phyloP scores from a whole-genome alignment of 2,329 filamentous ascomycete genomes.

The Aspergillus proliferans region DNA sequence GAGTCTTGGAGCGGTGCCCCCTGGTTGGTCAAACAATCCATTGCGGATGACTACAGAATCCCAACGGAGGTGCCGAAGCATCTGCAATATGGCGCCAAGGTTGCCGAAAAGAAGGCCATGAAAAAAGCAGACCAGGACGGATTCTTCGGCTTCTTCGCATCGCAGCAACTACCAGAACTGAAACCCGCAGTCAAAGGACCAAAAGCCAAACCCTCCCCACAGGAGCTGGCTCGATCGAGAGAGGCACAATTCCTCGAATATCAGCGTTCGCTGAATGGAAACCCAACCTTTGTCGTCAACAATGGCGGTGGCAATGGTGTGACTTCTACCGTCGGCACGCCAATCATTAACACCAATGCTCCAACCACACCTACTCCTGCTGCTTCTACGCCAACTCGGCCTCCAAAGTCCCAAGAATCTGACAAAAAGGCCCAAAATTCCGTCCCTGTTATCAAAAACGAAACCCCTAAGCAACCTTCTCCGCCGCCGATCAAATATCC shows the following conservation, averaged over 20 bases:
- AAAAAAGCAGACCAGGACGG: slow-evolving; percentile 50
- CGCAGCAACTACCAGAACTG: slow-evolving; percentile 60
- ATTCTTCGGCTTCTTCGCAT: slow-evolving; percentile 47
- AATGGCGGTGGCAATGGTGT: slow-evolving; percentile 13
- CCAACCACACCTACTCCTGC: not conserved
- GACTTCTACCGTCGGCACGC: not conserved
- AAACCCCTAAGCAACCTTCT: slow-evolving; percentile 53
- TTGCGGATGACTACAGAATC: slow-evolving; percentile 79
- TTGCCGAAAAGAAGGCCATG: slow-evolving; percentile 69
- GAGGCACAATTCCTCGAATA: slow-evolving; percentile 46
- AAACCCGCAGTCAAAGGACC: slow-evolving; percentile 67
- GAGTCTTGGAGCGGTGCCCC: slow-evolving; percentile 95
- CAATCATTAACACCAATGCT: not conserved
- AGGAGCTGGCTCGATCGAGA: slow-evolving; percentile 42
- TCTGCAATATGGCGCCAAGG: slow-evolving; percentile 72
- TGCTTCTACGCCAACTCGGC: slow-evolving; percentile 22
- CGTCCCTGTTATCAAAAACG: slow-evolving; percentile 39
- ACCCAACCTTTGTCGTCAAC: slow-evolving; percentile 35
- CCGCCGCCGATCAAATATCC: slow-evolving; percentile 85
- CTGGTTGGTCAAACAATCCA: slow-evolving; percentile 84
- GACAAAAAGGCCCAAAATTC: slow-evolving; percentile 29
- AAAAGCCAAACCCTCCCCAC: slow-evolving; percentile 50
- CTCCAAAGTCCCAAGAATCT: slow-evolving; percentile 24
- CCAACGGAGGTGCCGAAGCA: slow-evolving; percentile 79
- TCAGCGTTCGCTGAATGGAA: slow-evolving; percentile 39